These are phyloP conservation scores for Taphrina communis DNA, from an alignment of 1,139 yeast genomes.

Conservation along the genomic window DNA sequence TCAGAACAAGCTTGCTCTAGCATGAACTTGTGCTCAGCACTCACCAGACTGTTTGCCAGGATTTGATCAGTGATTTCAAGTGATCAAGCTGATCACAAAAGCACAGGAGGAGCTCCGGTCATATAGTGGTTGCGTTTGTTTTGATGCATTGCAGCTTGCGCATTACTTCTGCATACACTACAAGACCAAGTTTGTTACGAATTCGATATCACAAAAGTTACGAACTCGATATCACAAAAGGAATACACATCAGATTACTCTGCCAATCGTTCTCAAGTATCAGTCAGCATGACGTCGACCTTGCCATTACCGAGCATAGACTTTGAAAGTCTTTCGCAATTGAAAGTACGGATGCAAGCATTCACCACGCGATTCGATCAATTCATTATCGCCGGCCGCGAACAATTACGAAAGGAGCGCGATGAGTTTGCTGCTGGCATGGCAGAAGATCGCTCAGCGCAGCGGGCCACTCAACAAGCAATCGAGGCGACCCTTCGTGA, in stretches of 20 bases:
- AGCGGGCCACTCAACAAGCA: conserved; percentile 9
- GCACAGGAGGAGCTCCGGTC: not conserved
- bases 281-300: conserved; percentile 6
- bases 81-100: not conserved
- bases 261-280: too few relatives aligned
- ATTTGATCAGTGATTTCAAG: not conserved
- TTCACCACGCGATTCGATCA: conserved; percentile 42
- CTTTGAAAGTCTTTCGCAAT: conserved; percentile 12
- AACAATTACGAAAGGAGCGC: conserved; percentile 27
- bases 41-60: too few relatives aligned
- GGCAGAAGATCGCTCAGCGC: conserved; percentile 33
- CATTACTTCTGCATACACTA: not conserved
- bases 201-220: too few relatives aligned
- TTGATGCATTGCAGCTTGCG: conserved; percentile 1
- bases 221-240: too few relatives aligned
- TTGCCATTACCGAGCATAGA: conserved; percentile 19
- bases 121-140: conserved; percentile 1
- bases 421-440: conserved; percentile 32
- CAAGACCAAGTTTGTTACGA: too few relatives aligned
- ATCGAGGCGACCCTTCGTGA: conserved; percentile 26
- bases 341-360: conserved; percentile 34
- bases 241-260: too few relatives aligned
- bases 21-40: too few relatives aligned
- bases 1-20: too few relatives aligned
- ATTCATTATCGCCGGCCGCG: conserved; percentile 39